Base-by-base conservation (phyloP, 202 grass and related monocot genomes). In the Hordeum pubiflorum region DNA sequence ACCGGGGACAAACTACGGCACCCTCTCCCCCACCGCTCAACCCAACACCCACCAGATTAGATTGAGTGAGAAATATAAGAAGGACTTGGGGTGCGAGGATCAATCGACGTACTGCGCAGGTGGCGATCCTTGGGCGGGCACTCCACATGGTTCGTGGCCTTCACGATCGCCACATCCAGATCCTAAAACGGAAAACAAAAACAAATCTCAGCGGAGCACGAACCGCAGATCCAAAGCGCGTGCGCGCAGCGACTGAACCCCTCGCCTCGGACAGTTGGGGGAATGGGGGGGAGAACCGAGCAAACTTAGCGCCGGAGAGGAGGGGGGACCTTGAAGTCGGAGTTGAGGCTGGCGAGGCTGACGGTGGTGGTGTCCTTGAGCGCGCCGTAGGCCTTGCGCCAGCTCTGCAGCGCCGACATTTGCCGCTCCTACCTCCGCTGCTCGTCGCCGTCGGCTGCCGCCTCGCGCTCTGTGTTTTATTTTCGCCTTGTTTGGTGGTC, bases 91-190 rank as follows among this genome's bases (percentile, higher is more conserved):
- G 21, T 11, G 66, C 55, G 58, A 55, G 24, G 74, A 65, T 9
- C 63, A 77, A 87, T 79, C 40, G 52, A 69, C 88, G 17, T 77
- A 98, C 96, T 98, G 69, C 90, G 87, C 33, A 98, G 92, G 81
- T 95, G 78, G 27, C 90, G 85, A 79, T 97, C 94, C 86, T 97
- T 97, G 57, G 94, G 94, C 58, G 91, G 91, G 79, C 50, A 66
- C 81, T 97, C 94, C 66, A 97, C 83, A 76, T 97, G 94, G 82
- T 97, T 97, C 33, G 94, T 97, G 37, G 94, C 89, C 87, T 90
- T 97, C 20, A 97, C 91, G 82, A 98, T 91, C 74, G 92, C 88
- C 85, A 98, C 96, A 91, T 98, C 96, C 92, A 98, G 91, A 91
- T 98, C 89, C 92, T 98, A 17, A 15, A 29, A 29, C 29, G 17